Percentiles rank a stretch among this genome's conserved stretches.
Evolutionary conservation across 2,329 filamentous ascomycete genomes (phyloP).

Genomic region (Cryphonectria naterciae): DNA sequence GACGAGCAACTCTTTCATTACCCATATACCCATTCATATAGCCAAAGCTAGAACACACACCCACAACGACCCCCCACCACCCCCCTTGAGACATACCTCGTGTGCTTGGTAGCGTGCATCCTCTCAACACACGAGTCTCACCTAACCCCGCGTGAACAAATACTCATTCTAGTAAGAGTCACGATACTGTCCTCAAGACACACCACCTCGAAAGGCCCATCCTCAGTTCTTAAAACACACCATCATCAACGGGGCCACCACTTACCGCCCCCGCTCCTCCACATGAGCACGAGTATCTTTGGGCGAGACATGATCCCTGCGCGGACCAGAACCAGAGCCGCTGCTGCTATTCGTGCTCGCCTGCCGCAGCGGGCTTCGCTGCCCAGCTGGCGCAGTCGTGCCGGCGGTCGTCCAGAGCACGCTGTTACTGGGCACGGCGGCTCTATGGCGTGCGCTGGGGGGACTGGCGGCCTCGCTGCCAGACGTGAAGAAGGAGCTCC

Average conservation of each 20-base stretch:
- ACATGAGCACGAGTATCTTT: neutral
- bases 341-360: slow-evolving; percentile 5
- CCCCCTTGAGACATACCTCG: neutral
- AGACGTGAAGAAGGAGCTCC: slow-evolving; percentile 20
- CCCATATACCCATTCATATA: neutral
- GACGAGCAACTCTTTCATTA: neutral
- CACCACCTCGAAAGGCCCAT: neutral
- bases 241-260: neutral
- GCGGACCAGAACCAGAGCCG: neutral
- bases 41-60: neutral
- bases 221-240: neutral
- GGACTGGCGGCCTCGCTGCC: neutral
- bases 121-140: neutral
- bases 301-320: slow-evolving; percentile 1
- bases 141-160: no score
- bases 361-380: slow-evolving; percentile 13
- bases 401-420: slow-evolving; percentile 16
- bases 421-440: slow-evolving; percentile 13
- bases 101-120: neutral
- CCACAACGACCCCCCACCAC: neutral
- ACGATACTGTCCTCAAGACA: neutral
- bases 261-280: neutral
- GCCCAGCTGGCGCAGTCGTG: slow-evolving; percentile 1
- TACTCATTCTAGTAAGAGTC: neutral
- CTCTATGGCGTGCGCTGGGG: slow-evolving; percentile 10